A percentile compares a stretch with the other conserved stretches of the same genome.
Evolutionary conservation across 768 basidiomycete genomes (phyloP).

Genomic region (Cystobasidium onofrii): DNA sequence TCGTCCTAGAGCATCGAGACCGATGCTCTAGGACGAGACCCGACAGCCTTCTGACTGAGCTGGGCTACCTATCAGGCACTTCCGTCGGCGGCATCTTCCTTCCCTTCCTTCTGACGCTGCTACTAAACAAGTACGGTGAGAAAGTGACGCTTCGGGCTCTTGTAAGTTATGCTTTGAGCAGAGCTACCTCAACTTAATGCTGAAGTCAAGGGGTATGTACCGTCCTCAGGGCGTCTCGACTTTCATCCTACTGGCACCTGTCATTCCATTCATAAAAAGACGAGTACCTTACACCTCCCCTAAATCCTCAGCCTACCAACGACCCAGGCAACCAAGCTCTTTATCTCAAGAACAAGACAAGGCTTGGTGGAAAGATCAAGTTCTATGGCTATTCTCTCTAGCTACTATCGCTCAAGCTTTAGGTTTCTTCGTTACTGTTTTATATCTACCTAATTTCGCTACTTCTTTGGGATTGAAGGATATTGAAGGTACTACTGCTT

Average conservation of each 20-base stretch:
- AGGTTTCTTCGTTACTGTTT: constrained; percentile 1
- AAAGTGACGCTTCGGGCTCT: not conserved
- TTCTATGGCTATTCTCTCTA: not conserved
- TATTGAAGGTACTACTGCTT: not conserved
- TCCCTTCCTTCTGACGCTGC: constrained; percentile 2
- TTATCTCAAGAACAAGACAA: not conserved
- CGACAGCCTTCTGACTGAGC: no score
- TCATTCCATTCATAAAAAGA: not conserved
- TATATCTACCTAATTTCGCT: constrained; percentile 16
- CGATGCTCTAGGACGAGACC: no score
- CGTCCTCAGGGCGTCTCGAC: not conserved
- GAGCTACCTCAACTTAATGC: not conserved
- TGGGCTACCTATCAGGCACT: not conserved
- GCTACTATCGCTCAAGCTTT: constrained; percentile 14
- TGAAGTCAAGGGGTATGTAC: not conserved
- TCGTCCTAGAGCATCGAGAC: no score
- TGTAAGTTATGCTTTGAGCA: not conserved
- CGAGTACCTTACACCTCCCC: constrained; percentile 1
- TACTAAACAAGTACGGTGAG: constrained; percentile 11
- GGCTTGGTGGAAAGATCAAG: constrained; percentile 7
- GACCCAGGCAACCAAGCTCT: not conserved
- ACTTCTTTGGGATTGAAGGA: not conserved
- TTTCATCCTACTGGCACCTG: not conserved
- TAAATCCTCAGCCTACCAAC: not conserved
- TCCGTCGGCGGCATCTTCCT: constrained; percentile 14